phyloP scores from a whole-genome alignment of 148 eudicot species.

The Linanthus parryae region DNA sequence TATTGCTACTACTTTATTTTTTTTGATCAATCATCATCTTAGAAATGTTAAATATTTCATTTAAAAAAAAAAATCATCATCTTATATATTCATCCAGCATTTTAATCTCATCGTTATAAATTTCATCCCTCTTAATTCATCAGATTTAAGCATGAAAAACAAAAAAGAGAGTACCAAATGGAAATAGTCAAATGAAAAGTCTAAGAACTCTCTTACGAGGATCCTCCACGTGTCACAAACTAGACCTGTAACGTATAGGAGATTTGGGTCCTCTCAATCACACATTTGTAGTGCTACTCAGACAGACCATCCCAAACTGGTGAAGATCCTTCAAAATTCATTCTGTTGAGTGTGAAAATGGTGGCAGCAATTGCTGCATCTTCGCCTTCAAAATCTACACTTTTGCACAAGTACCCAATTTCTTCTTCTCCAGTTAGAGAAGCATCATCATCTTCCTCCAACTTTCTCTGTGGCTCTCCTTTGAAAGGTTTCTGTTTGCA shows the following conservation, averaged over 20 bases:
- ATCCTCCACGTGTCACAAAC: conserved; percentile 30
- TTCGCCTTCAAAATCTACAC: conserved; percentile 26
- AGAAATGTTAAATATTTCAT: too few relatives aligned
- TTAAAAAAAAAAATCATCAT: too few relatives aligned
- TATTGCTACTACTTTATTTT: too few relatives aligned
- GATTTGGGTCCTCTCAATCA: neutral
- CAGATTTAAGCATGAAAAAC: conserved; percentile 7
- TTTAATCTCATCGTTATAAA: too few relatives aligned
- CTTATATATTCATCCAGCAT: too few relatives aligned
- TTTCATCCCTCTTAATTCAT: neutral
- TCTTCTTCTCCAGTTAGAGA: conserved; percentile 12
- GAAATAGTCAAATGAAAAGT: conserved; percentile 13
- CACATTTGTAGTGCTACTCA: neutral
- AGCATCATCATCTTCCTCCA: conserved; percentile 3
- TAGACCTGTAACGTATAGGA: conserved; percentile 10
- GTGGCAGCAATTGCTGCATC: conserved; percentile 32
- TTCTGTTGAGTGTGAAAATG: conserved; percentile 14
- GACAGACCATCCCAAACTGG: neutral
- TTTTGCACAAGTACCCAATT: conserved; percentile 16
- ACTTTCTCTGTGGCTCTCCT: conserved; percentile 31
- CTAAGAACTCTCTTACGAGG: conserved; percentile 13
- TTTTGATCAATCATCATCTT: too few relatives aligned
- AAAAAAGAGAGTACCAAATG: conserved; percentile 1
- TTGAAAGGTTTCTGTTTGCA: conserved; percentile 24
- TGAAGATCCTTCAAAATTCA: neutral